Percentiles rank a stretch among this genome's conserved stretches.
These are phyloP conservation scores for Amylocarpus encephaloides DNA, from an alignment of 2,329 filamentous ascomycete genomes.

Conservation along the genomic window DNA sequence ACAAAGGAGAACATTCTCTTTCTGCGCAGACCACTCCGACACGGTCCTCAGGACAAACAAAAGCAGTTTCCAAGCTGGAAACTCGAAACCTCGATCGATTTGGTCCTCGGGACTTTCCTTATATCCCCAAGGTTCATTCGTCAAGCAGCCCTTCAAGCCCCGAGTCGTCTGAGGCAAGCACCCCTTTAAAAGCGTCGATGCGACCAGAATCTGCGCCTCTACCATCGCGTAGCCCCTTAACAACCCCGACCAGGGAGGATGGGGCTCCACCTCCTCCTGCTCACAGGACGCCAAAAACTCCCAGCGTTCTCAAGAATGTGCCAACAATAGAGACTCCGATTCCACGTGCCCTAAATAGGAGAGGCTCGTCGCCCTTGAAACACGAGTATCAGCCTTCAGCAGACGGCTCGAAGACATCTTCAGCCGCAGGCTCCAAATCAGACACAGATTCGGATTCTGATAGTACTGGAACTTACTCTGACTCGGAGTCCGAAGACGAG, in stretches of 20 bases:
- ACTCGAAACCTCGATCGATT: background rate
- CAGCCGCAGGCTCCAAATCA: slow-evolving; percentile 42
- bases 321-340: slow-evolving; percentile 23
- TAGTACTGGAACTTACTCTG: slow-evolving; percentile 39
- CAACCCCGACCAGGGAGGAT: slow-evolving; percentile 15
- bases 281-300: slow-evolving; percentile 36
- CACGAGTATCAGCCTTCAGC: slow-evolving; percentile 92
- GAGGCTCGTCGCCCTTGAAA: slow-evolving; percentile 88
- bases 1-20: background rate
- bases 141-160: slow-evolving; percentile 12
- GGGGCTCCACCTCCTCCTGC: slow-evolving; percentile 27
- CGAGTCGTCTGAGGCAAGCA: slow-evolving; percentile 8
- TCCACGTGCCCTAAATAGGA: slow-evolving; percentile 45
- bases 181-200: slow-evolving; percentile 17
- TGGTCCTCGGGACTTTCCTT: slow-evolving; percentile 4
- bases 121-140: slow-evolving; percentile 12
- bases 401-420: slow-evolving; percentile 51
- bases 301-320: slow-evolving; percentile 37
- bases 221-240: slow-evolving; percentile 7
- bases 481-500: slow-evolving; percentile 38
- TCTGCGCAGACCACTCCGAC: slow-evolving; percentile 8
- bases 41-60: background rate
- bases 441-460: slow-evolving; percentile 44
- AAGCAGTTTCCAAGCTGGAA: background rate
- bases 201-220: slow-evolving; percentile 14